Base-by-base conservation (phyloP, 164 flowering plant genomes). In the Sedum album region DNA sequence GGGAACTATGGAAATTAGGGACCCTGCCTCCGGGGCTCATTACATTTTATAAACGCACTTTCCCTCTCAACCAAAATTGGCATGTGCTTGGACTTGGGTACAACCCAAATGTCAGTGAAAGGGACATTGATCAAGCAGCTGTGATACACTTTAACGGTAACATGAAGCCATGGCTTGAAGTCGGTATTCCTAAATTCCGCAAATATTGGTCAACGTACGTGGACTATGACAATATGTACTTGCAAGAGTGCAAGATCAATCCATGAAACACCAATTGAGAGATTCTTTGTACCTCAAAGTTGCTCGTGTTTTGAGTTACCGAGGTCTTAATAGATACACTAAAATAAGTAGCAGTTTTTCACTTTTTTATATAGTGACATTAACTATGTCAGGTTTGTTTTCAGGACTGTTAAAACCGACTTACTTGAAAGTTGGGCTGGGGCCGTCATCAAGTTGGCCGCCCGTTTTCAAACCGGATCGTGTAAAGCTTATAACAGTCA, bases 111-210 rank as follows among this genome's bases (percentile, higher is more conserved):
- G 79, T 88, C 13, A 80, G 70, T 71, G 82, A 71, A 67, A 81
- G 70, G 78, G 90, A 86, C 0, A 88, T 88, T n/a, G 88, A 83
- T 23, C 76, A 79, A 46, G 89, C 89, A 0, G 89, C 93, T 18
- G 93, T 88, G 4, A 72, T 88, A 74, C 93, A 88, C 66, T 88
- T 83, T 72, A 86, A 88, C 68, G 93, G 93, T n/a, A 86, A 86
- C 85, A 74, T 88, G 85, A 88, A 88, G 70, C 93, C 93, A 18
- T 88, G 93, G 93, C 89, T 88, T 39, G 93, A 88, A 79, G 85
- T 86, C 31, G 83, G 81, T 73, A 81, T 88, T 26, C 81, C 85
- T 36, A 85, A 82, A 79, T 88, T 73, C 73, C 67, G 82, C 28
- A 69, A 23, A 71, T 82, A 79, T 75, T 88, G 93, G 93, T 51